Conservation (phyloP, 2,329 filamentous ascomycete genomes). For the Alternaria gansuensis region DNA sequence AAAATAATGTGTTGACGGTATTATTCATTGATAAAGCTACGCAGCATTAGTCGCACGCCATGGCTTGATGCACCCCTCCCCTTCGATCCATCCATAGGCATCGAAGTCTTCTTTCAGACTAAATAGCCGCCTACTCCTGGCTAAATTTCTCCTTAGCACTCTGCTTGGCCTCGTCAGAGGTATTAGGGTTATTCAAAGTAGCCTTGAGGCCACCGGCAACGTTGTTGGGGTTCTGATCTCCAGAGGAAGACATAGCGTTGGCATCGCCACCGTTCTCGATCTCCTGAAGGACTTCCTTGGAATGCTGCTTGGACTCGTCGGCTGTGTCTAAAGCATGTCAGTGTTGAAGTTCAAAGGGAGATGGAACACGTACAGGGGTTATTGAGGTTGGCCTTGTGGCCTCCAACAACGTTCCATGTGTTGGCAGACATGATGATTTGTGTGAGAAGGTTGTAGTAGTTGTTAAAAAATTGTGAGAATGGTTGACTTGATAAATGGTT, state of each 20-base stretch:
- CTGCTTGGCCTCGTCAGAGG: constrained; percentile 65
- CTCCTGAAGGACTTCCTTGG: constrained; percentile 62
- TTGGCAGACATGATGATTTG: constrained; percentile 55
- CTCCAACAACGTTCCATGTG: constrained; percentile 63
- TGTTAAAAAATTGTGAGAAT: not conserved
- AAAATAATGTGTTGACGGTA: not conserved
- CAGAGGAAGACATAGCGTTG: constrained; percentile 22
- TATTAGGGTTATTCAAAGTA: constrained; percentile 65
- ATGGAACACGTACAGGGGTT: constrained; percentile 57
- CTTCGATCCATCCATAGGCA: constrained; percentile 6
- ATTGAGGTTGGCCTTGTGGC: constrained; percentile 68
- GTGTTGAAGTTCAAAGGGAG: not conserved
- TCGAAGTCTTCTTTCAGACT: not conserved
- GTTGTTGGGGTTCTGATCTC: constrained; percentile 63
- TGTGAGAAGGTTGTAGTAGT: not conserved
- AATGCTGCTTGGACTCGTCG: constrained; percentile 65
- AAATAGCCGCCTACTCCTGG: constrained; percentile 28
- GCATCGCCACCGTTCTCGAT: constrained; percentile 58
- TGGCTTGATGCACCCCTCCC: constrained; percentile 2
- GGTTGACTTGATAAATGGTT: constrained; percentile 7
- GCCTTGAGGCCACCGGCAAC: constrained; percentile 53
- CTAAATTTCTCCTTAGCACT: constrained; percentile 63
- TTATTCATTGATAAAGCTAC: not conserved
- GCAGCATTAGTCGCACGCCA: not conserved
- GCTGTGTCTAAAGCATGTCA: constrained; percentile 56